These are phyloP conservation scores for Arthrocladium fulminans DNA, from an alignment of 2,329 filamentous ascomycete species.

Conservation along the genomic window DNA sequence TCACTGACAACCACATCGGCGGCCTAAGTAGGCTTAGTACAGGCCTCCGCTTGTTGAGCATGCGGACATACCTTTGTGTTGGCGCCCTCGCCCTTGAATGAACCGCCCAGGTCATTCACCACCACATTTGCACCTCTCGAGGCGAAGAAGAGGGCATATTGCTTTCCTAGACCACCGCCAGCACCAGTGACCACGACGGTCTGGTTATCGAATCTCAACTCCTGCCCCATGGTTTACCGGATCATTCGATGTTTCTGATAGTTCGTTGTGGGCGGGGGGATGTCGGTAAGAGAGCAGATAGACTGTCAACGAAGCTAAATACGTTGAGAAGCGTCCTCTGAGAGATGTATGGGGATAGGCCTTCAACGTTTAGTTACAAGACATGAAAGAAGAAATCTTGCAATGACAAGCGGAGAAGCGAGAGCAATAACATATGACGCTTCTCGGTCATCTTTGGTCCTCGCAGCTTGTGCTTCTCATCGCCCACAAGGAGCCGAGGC, in stretches of 20 bases:
- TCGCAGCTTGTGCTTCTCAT: neutral
- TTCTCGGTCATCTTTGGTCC: neutral
- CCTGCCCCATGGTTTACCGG: conserved; percentile 45
- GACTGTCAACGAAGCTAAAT: conserved; percentile 1
- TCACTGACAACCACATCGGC: conserved; percentile 42
- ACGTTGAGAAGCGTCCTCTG: neutral
- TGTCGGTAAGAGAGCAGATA: neutral
- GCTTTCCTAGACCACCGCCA: conserved; percentile 71
- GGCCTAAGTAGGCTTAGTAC: conserved; percentile 44
- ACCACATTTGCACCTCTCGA: conserved; percentile 88
- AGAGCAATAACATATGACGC: conserved; percentile 5
- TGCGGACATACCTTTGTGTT: conserved; percentile 64
- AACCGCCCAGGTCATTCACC: conserved; percentile 90
- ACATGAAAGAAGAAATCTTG: conserved; percentile 2
- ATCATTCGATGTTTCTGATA: conserved; percentile 10
- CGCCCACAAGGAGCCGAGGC: neutral
- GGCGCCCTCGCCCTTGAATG: conserved; percentile 84
- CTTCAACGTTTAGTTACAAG: neutral
- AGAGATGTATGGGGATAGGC: neutral
- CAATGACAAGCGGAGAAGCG: neutral
- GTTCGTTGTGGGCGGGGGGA: neutral
- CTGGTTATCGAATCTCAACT: conserved; percentile 78
- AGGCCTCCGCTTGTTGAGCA: neutral
- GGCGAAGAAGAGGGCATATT: conserved; percentile 81
- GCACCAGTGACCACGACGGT: conserved; percentile 83